phyloP scores from a whole-genome alignment of 257 asterid species.

The Gynochthodes officinalis region DNA sequence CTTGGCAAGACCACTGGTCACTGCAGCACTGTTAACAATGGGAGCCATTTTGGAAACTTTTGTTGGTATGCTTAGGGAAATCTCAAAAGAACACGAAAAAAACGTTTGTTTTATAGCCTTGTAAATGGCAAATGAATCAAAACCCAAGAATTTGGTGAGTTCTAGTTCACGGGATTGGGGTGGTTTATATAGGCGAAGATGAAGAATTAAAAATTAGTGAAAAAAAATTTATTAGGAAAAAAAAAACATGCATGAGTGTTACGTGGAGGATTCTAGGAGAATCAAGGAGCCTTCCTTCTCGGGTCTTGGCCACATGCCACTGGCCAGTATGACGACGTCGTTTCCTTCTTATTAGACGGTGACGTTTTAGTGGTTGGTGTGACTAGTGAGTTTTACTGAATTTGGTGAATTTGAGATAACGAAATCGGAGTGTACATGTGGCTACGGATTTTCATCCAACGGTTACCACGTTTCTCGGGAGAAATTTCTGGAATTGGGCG shows the following conservation, averaged over 20 bases:
- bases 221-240: background rate
- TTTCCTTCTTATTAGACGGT: background rate
- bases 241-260: background rate
- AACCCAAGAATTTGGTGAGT: too few relatives aligned
- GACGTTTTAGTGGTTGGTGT: background rate
- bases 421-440: background rate
- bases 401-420: background rate
- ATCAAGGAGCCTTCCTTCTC: background rate
- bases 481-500: conserved; percentile 11
- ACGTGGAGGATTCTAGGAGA: conserved; percentile 5
- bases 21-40: background rate
- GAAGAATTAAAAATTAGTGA: background rate
- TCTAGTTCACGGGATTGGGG: too few relatives aligned
- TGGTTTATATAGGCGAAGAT: background rate
- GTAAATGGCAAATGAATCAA: too few relatives aligned
- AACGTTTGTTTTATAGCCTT: too few relatives aligned
- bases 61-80: too few relatives aligned
- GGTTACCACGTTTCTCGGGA: background rate
- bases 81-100: too few relatives aligned
- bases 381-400: too few relatives aligned
- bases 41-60: conserved; percentile 17
- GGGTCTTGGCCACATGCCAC: background rate
- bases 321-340: background rate
- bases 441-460: background rate
- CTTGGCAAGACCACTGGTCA: conserved; percentile 9